Evolutionary conservation across 2,329 filamentous ascomycete species (phyloP).

Genomic region (Aaosphaeria pasadenensis): DNA sequence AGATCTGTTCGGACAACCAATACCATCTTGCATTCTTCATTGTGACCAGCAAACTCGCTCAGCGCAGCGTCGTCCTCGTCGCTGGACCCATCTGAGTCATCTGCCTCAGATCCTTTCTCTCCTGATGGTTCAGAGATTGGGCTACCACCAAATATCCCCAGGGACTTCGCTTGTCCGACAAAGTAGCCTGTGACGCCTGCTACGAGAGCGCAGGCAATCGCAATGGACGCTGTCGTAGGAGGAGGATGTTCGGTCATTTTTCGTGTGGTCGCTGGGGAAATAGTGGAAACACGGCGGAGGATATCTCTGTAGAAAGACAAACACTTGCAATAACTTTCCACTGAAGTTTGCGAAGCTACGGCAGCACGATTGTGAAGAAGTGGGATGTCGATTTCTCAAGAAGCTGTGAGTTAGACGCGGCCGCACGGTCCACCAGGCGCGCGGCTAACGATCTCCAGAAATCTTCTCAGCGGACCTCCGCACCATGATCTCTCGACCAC

Average conservation of each 20-base stretch:
- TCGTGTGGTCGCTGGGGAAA: not conserved
- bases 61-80: conserved; percentile 33
- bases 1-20: conserved; percentile 90
- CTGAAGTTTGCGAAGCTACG: not conserved
- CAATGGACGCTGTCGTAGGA: conserved; percentile 57
- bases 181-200: conserved; percentile 76
- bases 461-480: conserved; percentile 25
- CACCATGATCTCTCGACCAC: conserved; percentile 8
- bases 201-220: conserved; percentile 71
- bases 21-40: conserved; percentile 91
- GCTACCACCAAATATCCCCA: conserved; percentile 69
- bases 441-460: conserved; percentile 4
- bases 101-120: conserved; percentile 11
- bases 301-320: conserved; percentile 1
- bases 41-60: conserved; percentile 46
- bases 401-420: not conserved
- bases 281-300: not conserved
- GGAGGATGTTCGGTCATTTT: conserved; percentile 39
- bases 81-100: conserved; percentile 24
- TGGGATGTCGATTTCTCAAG: not conserved
- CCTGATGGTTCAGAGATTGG: conserved; percentile 26
- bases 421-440: conserved; percentile 3
- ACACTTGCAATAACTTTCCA: too few relatives aligned
- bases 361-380: not conserved
- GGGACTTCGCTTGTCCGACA: conserved; percentile 59